Base-by-base conservation (phyloP, 345 rosid species). In the Citrus medica region DNA sequence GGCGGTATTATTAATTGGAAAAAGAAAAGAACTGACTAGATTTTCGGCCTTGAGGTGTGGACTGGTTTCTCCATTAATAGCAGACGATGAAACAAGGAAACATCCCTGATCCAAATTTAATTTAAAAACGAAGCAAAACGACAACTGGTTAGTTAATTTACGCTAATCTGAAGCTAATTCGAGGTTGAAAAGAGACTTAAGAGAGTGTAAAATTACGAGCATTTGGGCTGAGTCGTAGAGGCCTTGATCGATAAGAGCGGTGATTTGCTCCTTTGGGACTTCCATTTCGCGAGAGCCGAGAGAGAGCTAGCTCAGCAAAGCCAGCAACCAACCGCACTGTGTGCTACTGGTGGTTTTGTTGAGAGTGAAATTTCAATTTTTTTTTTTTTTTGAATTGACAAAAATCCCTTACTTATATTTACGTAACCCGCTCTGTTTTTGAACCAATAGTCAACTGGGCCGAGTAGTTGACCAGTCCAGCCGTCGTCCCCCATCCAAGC, bases 31-130 rank as follows among this genome's bases (percentile, higher is more conserved):
- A 67, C 77, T 28, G 17, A 92, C 99, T 92, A 92, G 88, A 87
- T 89, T 92, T 79, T 96, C 98, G 19, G 98, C 94, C 69, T 96
- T 96, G 84, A 90, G 90, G 66, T 92, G 97, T 28, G 98, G 93
- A 78, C 79, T 89, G 71, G 97, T 80, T 75, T 96, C 99, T 58
- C 89, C 79, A 74, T 86, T 92, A 66, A 85, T 87, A 19, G 91
- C 76, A 69, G 97, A 89, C 6, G 98, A 92, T 3, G 99, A 94
- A 53, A 91, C 98, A 37, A 96, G 91, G 69, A 96, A 96, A 78
- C 89, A 85, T 21, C 98, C 98, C 99, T 94, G 83, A 37, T 42
- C 14, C 9, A 14, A 55, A 75, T 46, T 28, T 40, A 53, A 40
- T 40, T 7, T 13, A 46, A 74, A 75, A 1, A 37, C 12, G 42